These are phyloP conservation scores for Hysterangium stoloniferum DNA, from an alignment of 768 basidiomycete genomes.

Conservation along the genomic window DNA sequence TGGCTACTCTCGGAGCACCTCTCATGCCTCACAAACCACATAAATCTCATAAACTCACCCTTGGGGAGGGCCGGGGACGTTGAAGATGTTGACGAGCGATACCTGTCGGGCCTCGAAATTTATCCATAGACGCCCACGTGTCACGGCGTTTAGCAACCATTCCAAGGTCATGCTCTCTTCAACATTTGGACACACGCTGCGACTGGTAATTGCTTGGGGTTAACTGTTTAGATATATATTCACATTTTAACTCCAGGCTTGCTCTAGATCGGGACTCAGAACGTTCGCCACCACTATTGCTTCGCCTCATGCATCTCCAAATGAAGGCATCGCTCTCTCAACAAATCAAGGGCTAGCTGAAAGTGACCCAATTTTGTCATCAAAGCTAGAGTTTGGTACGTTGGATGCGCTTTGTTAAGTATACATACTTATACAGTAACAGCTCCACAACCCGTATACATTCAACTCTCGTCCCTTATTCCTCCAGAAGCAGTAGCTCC, in stretches of 20 bases:
- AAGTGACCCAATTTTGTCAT: not conserved
- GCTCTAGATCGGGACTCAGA: not conserved
- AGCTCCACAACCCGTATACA: constrained; percentile 12
- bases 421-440: not conserved
- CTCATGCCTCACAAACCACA: not conserved
- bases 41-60: constrained; percentile 31
- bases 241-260: not conserved
- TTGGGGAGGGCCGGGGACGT: constrained; percentile 21
- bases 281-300: not conserved
- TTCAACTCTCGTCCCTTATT: constrained; percentile 15
- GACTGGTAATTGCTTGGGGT: not conserved
- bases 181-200: not conserved
- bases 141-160: not conserved
- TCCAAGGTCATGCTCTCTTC: not conserved
- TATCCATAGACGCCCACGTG: not conserved
- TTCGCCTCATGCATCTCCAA: constrained; percentile 43
- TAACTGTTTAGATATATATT: not conserved
- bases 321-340: constrained; percentile 31
- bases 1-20: not conserved
- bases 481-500: not conserved
- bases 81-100: constrained; percentile 22
- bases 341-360: constrained; percentile 25
- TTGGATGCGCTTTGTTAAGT: not conserved
- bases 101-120: constrained; percentile 1
- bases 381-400: not conserved